These are phyloP conservation scores for Dryas octopetala DNA, from an alignment of 306 rosid genomes.

Conservation along the genomic window DNA sequence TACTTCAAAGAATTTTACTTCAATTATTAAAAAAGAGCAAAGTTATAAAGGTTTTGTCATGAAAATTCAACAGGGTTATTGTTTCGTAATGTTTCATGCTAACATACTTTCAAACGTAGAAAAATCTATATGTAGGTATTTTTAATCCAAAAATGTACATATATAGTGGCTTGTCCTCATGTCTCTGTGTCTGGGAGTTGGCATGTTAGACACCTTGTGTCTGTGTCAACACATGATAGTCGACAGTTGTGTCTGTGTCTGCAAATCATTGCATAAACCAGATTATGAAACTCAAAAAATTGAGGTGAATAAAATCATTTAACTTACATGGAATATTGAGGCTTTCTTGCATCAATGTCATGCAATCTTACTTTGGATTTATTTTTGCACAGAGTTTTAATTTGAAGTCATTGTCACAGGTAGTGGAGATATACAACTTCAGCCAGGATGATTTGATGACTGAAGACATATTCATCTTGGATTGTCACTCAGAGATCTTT, in stretches of 20 bases:
- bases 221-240: background rate
- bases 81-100: background rate
- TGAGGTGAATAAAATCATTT: background rate
- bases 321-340: background rate
- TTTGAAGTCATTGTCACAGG: constrained; percentile 49
- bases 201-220: too few species aligned
- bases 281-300: background rate
- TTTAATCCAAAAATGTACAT: background rate
- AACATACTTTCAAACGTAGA: background rate
- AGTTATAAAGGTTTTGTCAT: background rate
- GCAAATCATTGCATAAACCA: background rate
- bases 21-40: background rate
- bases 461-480: constrained; percentile 82
- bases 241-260: background rate
- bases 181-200: background rate
- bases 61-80: background rate
- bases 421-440: constrained; percentile 82
- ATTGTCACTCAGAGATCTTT: constrained; percentile 77
- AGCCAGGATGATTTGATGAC: constrained; percentile 99
- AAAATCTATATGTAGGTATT: background rate
- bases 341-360: constrained; percentile 4
- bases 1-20: background rate
- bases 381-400: constrained; percentile 14
- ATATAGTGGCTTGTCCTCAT: background rate
- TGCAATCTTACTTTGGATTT: background rate